A percentile compares a stretch with the other conserved stretches of the same genome.
Evolutionary conservation across 83 land plant species (phyloP).

Genomic region (Thuja plicata): DNA sequence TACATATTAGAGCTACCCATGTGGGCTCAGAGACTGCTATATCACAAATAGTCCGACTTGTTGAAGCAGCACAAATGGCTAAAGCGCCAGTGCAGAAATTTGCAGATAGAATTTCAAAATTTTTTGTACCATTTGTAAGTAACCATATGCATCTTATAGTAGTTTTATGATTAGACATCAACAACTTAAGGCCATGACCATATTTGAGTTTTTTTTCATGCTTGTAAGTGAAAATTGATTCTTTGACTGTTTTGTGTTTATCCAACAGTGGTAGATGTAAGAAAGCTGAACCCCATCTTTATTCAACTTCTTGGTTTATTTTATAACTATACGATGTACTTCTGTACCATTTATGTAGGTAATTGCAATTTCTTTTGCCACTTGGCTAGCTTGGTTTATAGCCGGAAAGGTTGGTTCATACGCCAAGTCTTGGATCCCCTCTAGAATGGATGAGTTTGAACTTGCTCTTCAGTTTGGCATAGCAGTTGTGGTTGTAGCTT

Average conservation of each 20-base stretch:
- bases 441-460: slow-evolving; percentile 89
- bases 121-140: slow-evolving; percentile 68
- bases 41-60: slow-evolving; percentile 67
- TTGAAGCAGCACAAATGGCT: slow-evolving; percentile 76
- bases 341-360: slow-evolving; percentile 41
- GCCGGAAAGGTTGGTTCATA: slow-evolving; percentile 67
- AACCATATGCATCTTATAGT: background rate
- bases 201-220: background rate
- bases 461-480: slow-evolving; percentile 97
- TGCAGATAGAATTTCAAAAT: slow-evolving; percentile 67
- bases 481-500: slow-evolving; percentile 89
- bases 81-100: slow-evolving; percentile 74
- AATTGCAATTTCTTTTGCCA: slow-evolving; percentile 50
- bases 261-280: background rate
- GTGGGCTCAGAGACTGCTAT: slow-evolving; percentile 85
- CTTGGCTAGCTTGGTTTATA: slow-evolving; percentile 85
- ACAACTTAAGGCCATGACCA: background rate
- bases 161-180: background rate
- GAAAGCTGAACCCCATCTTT: background rate
- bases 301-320: background rate
- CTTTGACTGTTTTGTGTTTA: background rate
- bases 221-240: background rate
- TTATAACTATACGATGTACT: background rate
- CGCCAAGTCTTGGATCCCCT: slow-evolving; percentile 83
- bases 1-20: slow-evolving; percentile 53